Base-by-base conservation (phyloP, 2,329 filamentous ascomycete species). In the Penicillium sp. region DNA sequence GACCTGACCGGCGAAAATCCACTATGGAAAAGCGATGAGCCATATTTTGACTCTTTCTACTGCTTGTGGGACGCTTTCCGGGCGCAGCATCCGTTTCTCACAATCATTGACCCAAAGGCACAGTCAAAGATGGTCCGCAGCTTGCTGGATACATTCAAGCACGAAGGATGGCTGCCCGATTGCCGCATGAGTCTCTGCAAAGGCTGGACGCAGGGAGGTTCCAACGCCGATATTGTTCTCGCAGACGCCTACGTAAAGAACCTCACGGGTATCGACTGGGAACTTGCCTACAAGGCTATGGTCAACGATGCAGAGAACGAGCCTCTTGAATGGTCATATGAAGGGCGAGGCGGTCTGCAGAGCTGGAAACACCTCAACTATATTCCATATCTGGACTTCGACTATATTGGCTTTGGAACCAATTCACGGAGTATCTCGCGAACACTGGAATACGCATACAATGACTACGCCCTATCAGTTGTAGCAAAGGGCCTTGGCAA, bases 381-480 rank as follows among this genome's bases (percentile, higher is more conserved):
- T 66, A 86, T 90, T 20, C 88, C 88, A 0, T 81, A 82, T 1
- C 80, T 86, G 54, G 85, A 90, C 59, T 85, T 86, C 54, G 88
- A 90, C 69, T 78, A 78, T 0, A 74, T 81, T 32, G 86, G 86
- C 4, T 84, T 86, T 34, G 88, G 87, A 1, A 85, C 85, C 0
- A 82, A 88, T 72, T 89, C 88, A 0, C 79, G 88, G 11, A 86
- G 81, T 58, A 82, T 90, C 40, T 89, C 85, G 1, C 80, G 88
- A 3, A 90, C 87, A 0, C 79, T 90, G 1, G 88, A 90, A 68
- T 90, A 91, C 67, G 82, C 85, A n/a, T 90, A 90, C 70, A 85
- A 90, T 64, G 88, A 90, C 72, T 90, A 83, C 64, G 81, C 80
- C 57, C 82, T 88, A 48, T 75, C 83, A 0, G 76, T 84, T 44